These are phyloP conservation scores for Kurtzmaniella quercitrusa DNA, from an alignment of 1,139 yeast species.

Conservation along the genomic window DNA sequence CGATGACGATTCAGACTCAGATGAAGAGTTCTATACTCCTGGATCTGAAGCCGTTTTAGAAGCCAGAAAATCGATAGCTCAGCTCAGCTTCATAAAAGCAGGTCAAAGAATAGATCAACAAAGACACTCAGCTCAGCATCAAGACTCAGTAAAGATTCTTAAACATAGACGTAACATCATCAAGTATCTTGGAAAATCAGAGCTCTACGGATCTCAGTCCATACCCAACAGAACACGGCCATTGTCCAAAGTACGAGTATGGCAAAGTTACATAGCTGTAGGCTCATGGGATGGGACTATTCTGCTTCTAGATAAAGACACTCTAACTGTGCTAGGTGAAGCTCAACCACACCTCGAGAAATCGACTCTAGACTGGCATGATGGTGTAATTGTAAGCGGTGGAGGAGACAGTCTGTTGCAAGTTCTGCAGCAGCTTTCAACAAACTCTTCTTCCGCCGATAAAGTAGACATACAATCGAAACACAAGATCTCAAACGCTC, in stretches of 20 bases:
- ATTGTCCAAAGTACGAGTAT: conserved; percentile 54
- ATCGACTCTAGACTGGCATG: conserved; percentile 65
- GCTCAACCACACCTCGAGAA: conserved; percentile 52
- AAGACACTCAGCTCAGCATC: conserved; percentile 12
- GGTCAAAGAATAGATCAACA: conserved; percentile 32
- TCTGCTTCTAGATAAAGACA: conserved; percentile 38
- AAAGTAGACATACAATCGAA: background rate
- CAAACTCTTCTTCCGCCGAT: background rate
- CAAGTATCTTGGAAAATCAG: conserved; percentile 30
- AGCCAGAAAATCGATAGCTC: conserved; percentile 50
- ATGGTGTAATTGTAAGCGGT: conserved; percentile 44
- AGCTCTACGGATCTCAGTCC: conserved; percentile 65
- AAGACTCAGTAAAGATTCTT: conserved; percentile 26
- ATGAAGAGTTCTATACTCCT: conserved; percentile 83
- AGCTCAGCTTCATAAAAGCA: conserved; percentile 47
- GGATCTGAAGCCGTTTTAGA: conserved; percentile 57
- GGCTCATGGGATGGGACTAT: conserved; percentile 88
- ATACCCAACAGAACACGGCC: conserved; percentile 59
- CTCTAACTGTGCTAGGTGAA: conserved; percentile 24
- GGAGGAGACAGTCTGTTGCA: conserved; percentile 61
- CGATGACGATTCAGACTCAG: conserved; percentile 36
- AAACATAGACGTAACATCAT: conserved; percentile 46
- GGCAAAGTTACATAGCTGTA: conserved; percentile 46
- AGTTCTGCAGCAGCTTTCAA: conserved; percentile 33
- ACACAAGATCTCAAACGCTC: conserved; percentile 1